phyloP scores from a whole-genome alignment of 2,329 filamentous ascomycete species.

The Diplodia mutila region DNA sequence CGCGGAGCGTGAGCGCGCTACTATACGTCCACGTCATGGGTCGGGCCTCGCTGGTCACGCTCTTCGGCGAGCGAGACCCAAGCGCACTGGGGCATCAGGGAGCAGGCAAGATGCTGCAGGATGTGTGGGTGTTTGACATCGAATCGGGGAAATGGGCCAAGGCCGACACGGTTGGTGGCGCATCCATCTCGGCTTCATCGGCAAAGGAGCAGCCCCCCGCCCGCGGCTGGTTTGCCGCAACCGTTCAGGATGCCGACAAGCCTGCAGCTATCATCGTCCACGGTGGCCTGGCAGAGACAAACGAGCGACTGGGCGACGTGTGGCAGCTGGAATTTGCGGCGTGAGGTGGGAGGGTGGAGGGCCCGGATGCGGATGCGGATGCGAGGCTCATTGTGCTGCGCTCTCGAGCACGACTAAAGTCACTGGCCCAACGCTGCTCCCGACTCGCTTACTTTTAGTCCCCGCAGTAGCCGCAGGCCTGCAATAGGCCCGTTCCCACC shows the following conservation, averaged over 20 bases:
- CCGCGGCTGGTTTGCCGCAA: constrained; percentile 60
- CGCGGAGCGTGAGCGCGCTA: constrained; percentile 56
- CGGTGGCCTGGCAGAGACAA: constrained; percentile 57
- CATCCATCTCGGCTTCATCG: constrained; percentile 25
- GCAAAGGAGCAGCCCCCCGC: constrained; percentile 39
- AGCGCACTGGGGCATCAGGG: constrained; percentile 58
- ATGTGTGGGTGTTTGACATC: constrained; percentile 55
- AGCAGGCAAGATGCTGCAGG: constrained; percentile 59
- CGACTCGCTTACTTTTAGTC: constrained; percentile 11
- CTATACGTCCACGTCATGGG: constrained; percentile 46
- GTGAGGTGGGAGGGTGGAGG: not conserved
- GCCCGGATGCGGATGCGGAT: not conserved
- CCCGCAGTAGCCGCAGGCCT: not conserved
- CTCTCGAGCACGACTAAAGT: not conserved
- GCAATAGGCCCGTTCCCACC: constrained; percentile 7
- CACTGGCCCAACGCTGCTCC: not conserved
- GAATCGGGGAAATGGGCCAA: constrained; percentile 42
- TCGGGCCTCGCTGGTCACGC: constrained; percentile 49
- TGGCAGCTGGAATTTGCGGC: constrained; percentile 48
- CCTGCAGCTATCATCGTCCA: constrained; percentile 51
- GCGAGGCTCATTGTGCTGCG: not conserved
- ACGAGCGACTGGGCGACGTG: constrained; percentile 55
- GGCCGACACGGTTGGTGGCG: constrained; percentile 32
- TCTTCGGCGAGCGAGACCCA: constrained; percentile 60
- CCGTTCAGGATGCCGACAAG: constrained; percentile 39